Evolutionary conservation across 768 basidiomycete species (phyloP).

Genomic region (Coprinellus micaceus): DNA sequence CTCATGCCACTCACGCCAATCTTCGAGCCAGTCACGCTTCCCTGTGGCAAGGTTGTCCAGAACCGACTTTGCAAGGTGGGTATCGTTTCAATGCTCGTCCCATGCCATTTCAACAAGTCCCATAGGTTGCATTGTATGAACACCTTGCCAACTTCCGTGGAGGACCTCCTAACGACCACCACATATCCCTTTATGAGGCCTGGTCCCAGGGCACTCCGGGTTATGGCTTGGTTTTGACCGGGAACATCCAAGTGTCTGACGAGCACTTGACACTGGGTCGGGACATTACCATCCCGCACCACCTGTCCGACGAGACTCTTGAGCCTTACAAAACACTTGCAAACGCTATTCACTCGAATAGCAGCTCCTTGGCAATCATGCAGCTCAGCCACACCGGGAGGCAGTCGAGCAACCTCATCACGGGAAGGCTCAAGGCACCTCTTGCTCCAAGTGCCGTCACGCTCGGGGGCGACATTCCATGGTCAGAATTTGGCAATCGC

Average conservation of each 20-base stretch:
- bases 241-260: constrained; percentile 69
- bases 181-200: constrained; percentile 61
- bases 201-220: constrained; percentile 60
- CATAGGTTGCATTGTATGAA: constrained; percentile 88
- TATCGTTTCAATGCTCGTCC: neutral
- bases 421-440: constrained; percentile 66
- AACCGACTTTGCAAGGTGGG: constrained; percentile 34
- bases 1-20: neutral
- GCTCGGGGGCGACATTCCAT: constrained; percentile 31
- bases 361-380: constrained; percentile 58
- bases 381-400: constrained; percentile 83
- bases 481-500: constrained; percentile 26
- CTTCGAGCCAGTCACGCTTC: constrained; percentile 20
- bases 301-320: constrained; percentile 39
- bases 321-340: constrained; percentile 51
- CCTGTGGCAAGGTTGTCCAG: constrained; percentile 37
- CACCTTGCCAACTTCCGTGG: constrained; percentile 64
- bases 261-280: constrained; percentile 69
- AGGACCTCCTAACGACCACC: constrained; percentile 66
- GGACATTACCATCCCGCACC: constrained; percentile 59
- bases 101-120: neutral
- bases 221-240: constrained; percentile 90
- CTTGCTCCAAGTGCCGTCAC: constrained; percentile 68
- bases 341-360: constrained; percentile 1
- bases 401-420: constrained; percentile 72